Conservation (phyloP, 179 eudicot species). For the Spergularia azorica region DNA sequence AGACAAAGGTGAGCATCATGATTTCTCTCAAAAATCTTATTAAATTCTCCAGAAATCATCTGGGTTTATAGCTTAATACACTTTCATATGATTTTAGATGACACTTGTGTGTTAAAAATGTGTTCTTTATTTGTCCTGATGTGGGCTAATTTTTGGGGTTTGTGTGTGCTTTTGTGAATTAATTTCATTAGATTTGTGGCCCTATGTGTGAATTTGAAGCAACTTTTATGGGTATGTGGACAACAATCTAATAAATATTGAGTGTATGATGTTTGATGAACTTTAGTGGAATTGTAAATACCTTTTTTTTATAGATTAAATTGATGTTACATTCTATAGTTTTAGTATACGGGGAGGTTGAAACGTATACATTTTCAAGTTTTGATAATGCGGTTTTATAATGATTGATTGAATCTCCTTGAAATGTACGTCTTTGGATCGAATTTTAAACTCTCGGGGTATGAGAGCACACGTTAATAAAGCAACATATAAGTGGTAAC, state of each 20-base stretch:
- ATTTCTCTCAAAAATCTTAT: slow-evolving; percentile 1
- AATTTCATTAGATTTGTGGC: not conserved
- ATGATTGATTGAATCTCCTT: no score
- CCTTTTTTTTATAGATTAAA: not conserved
- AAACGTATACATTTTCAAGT: no score
- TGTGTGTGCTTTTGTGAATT: not conserved
- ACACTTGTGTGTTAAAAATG: not conserved
- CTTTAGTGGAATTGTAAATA: not conserved
- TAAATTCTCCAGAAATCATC: not conserved
- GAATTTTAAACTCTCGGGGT: no score
- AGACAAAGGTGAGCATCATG: not conserved
- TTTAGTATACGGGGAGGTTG: no score
- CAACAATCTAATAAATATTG: not conserved
- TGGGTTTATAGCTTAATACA: not conserved
- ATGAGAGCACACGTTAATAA: no score
- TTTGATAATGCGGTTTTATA: no score
- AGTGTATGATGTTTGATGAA: not conserved
- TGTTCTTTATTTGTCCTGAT: not conserved
- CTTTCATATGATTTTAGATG: not conserved
- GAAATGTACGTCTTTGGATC: no score
- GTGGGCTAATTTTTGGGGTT: not conserved
- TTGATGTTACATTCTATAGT: not conserved
- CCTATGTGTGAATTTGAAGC: no score
- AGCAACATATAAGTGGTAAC: no score
- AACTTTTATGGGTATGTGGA: not conserved